Conservation (phyloP, 2,329 filamentous ascomycete species). For the Pyrenochaeta sp. region DNA sequence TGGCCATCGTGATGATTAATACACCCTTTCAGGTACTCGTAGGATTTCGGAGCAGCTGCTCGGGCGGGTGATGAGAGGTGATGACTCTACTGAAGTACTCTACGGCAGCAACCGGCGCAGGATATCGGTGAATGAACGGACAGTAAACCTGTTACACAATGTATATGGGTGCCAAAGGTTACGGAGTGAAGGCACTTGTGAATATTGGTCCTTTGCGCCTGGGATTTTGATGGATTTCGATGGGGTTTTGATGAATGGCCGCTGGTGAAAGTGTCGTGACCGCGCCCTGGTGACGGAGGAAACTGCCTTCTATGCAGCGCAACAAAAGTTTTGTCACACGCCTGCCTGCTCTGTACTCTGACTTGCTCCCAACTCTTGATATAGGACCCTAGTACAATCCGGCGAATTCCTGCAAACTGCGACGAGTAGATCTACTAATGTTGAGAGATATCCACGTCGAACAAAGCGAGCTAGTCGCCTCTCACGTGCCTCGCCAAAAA, state of each 20-base stretch:
- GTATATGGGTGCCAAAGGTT: background rate
- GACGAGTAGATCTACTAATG: background rate
- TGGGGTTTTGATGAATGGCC: constrained; percentile 24
- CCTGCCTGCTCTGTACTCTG: background rate
- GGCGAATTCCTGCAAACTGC: background rate
- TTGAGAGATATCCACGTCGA: constrained; percentile 9
- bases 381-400: background rate
- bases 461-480: constrained; percentile 26
- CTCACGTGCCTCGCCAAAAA: constrained; percentile 31
- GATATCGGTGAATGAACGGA: too few species aligned
- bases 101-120: background rate
- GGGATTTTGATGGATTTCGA: constrained; percentile 28
- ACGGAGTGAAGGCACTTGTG: background rate
- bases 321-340: background rate
- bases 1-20: constrained; percentile 37
- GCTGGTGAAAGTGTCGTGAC: constrained; percentile 14
- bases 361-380: background rate
- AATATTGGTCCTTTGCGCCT: constrained; percentile 1
- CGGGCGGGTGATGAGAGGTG: too few species aligned
- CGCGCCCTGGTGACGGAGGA: constrained; percentile 11
- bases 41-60: too few species aligned
- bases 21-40: too few species aligned
- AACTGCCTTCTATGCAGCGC: background rate
- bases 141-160: background rate
- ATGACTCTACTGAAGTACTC: background rate